These are phyloP conservation scores for Cyclostephanos tholiformis DNA, from an alignment of 108 stramenopile species.

Conservation along the genomic window DNA sequence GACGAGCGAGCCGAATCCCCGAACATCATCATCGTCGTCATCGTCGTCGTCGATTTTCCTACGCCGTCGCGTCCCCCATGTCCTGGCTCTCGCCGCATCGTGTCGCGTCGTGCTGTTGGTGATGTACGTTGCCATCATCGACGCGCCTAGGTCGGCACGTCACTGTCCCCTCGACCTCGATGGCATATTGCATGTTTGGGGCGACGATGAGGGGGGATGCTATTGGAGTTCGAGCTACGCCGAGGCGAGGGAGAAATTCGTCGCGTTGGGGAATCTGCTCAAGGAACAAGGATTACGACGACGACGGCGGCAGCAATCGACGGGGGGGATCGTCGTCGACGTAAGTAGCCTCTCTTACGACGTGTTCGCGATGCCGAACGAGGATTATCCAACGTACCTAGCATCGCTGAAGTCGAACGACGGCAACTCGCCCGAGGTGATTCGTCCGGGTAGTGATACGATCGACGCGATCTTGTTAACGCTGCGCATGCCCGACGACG, in stretches of 20 bases:
- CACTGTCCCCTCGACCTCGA: slow-evolving; percentile 37
- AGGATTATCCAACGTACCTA: slow-evolving; percentile 12
- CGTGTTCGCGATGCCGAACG: slow-evolving; percentile 5
- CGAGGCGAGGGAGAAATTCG: slow-evolving; percentile 48
- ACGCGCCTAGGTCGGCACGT: slow-evolving; percentile 34
- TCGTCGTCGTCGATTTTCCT: neutral
- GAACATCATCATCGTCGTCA: too few species aligned
- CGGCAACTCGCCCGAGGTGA: slow-evolving; percentile 2
- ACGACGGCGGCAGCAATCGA: neutral
- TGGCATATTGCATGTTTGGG: slow-evolving; percentile 19
- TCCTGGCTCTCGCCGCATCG: slow-evolving; percentile 2
- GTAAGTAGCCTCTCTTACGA: slow-evolving; percentile 44
- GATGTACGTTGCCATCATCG: slow-evolving; percentile 9
- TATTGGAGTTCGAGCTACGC: slow-evolving; percentile 42
- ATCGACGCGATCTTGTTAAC: slow-evolving; percentile 39
- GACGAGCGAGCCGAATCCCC: too few species aligned
- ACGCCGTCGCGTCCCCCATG: neutral
- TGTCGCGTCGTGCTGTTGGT: neutral
- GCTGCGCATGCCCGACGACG: slow-evolving; percentile 5
- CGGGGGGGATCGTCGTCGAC: slow-evolving; percentile 15
- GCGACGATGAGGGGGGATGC: slow-evolving; percentile 33
- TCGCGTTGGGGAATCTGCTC: slow-evolving; percentile 38
- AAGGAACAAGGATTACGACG: slow-evolving; percentile 14
- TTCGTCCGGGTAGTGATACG: slow-evolving; percentile 39
- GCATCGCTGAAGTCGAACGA: slow-evolving; percentile 9